Evolutionary conservation across 2,329 filamentous ascomycete genomes (phyloP).

Genomic region (Aspergillus ochraceus): DNA sequence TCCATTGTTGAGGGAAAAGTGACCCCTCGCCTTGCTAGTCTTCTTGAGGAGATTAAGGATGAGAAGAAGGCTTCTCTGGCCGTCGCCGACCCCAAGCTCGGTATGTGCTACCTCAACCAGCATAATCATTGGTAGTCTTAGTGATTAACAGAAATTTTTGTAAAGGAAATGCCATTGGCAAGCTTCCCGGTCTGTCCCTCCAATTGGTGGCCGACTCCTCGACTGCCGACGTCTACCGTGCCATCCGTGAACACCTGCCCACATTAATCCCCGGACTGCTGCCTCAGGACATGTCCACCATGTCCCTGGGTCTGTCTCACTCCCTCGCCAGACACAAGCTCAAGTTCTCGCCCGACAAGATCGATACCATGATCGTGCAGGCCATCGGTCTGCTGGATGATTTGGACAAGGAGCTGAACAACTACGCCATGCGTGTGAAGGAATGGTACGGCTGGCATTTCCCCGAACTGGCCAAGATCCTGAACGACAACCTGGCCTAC

Average conservation of each 20-base stretch:
- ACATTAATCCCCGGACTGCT: conserved; percentile 87
- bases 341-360: conserved; percentile 98
- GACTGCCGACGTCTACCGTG: conserved; percentile 87
- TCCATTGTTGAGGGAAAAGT: conserved; percentile 92
- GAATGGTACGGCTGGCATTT: conserved; percentile 99
- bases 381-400: conserved; percentile 92
- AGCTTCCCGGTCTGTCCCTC: conserved; percentile 84
- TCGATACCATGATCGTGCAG: conserved; percentile 99
- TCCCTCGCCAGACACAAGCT: conserved; percentile 96
- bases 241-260: conserved; percentile 85
- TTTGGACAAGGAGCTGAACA: conserved; percentile 97
- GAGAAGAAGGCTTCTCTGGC: conserved; percentile 96
- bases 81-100: conserved; percentile 90
- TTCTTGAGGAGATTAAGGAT: conserved; percentile 88
- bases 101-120: conserved; percentile 32
- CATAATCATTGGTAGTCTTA: not conserved
- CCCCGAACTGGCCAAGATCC: conserved; percentile 93
- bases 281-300: conserved; percentile 84
- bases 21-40: conserved; percentile 75
- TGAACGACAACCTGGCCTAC: conserved; percentile 96
- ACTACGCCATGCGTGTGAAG: conserved; percentile 98
- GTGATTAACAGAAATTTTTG: conserved; percentile 16
- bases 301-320: conserved; percentile 94
- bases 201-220: conserved; percentile 77
- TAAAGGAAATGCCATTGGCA: conserved; percentile 78